phyloP scores from a whole-genome alignment of 441 rosid species.

The Sinapis alba region DNA sequence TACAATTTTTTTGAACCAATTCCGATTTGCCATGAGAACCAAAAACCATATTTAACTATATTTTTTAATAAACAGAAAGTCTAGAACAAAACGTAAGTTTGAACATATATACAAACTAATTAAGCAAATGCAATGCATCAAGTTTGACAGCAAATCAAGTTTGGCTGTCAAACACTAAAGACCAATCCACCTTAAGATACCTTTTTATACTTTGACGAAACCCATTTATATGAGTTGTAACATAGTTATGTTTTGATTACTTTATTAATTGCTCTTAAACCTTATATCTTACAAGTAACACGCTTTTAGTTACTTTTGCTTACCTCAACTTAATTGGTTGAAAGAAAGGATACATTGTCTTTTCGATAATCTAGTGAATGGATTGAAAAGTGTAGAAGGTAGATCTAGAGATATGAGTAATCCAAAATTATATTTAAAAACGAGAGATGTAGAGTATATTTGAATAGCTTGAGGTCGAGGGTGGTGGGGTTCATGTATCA shows the following conservation, averaged over 20 bases:
- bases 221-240: slow-evolving; percentile 29
- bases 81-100: slow-evolving; percentile 16
- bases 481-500: slow-evolving; percentile 26
- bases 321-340: slow-evolving; percentile 11
- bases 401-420: slow-evolving; percentile 22
- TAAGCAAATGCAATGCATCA: slow-evolving; percentile 3
- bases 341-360: slow-evolving; percentile 24
- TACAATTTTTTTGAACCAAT: no score
- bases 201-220: slow-evolving; percentile 37
- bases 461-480: slow-evolving; percentile 9
- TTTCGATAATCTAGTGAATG: slow-evolving; percentile 12
- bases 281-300: slow-evolving; percentile 35
- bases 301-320: slow-evolving; percentile 5
- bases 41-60: background rate
- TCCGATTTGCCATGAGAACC: no score
- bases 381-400: slow-evolving; percentile 27
- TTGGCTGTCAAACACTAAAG: slow-evolving; percentile 41
- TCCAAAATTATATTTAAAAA: slow-evolving; percentile 23
- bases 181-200: slow-evolving; percentile 37
- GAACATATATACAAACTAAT: slow-evolving; percentile 9
- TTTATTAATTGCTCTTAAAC: slow-evolving; percentile 6
- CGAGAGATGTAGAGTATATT: slow-evolving; percentile 4
- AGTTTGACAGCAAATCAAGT: slow-evolving; percentile 34
- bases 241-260: slow-evolving; percentile 10
- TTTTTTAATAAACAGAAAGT: background rate